These are phyloP conservation scores for Solanum neorickii DNA, from an alignment of 257 asterid species.

Conservation along the genomic window DNA sequence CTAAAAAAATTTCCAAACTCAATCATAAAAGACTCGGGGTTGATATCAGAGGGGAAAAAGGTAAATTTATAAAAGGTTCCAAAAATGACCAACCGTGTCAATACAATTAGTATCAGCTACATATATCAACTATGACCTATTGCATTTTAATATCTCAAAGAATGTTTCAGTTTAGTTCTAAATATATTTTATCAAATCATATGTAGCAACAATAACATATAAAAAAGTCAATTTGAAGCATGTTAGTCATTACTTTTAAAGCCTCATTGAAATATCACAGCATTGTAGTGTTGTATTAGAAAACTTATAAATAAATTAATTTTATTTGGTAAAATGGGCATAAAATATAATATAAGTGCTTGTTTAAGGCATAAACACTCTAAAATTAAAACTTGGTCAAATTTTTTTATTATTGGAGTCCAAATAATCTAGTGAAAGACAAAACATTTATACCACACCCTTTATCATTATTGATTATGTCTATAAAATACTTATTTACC, in stretches of 20 bases:
- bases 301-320: not conserved
- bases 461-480: not conserved
- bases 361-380: not conserved
- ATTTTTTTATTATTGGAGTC: not conserved
- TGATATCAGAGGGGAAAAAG: too few species aligned
- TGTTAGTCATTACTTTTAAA: not conserved
- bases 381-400: not conserved
- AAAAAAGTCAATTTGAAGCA: not conserved
- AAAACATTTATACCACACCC: not conserved
- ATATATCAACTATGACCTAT: not conserved
- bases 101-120: not conserved
- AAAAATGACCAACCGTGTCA: not conserved
- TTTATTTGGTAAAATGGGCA: not conserved
- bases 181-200: not conserved
- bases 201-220: not conserved
- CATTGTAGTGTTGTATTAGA: not conserved
- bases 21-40: too few species aligned
- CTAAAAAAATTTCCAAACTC: not conserved
- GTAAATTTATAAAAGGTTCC: not conserved
- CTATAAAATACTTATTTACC: not conserved
- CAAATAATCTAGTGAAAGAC: not conserved
- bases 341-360: not conserved
- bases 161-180: not conserved
- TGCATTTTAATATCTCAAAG: too few species aligned
- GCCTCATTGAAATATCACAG: not conserved